Evolutionary conservation across 1,139 yeast genomes (phyloP).

Genomic region (Pneumocystis jirovecii): DNA sequence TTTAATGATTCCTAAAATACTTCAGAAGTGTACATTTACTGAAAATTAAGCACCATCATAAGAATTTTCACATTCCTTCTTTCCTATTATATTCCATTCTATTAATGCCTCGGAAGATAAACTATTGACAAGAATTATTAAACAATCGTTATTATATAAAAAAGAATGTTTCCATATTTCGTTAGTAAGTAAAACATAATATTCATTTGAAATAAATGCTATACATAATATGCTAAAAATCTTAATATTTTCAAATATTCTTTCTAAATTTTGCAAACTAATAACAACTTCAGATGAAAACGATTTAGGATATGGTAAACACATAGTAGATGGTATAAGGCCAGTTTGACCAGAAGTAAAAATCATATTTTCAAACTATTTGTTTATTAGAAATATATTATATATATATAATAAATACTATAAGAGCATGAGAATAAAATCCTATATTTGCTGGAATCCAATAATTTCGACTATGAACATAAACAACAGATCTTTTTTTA

Average conservation of each 20-base stretch:
- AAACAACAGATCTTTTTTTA: conserved; percentile 48
- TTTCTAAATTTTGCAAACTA: conserved; percentile 58
- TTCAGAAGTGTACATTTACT: background rate
- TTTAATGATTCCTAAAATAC: background rate
- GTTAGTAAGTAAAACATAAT: conserved; percentile 16
- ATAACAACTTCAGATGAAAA: conserved; percentile 31
- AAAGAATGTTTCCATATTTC: conserved; percentile 14
- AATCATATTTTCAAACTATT: conserved; percentile 31
- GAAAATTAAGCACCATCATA: background rate
- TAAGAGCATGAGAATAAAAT: conserved; percentile 79
- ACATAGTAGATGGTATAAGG: conserved; percentile 57
- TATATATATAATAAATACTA: conserved; percentile 15
- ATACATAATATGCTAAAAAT: conserved; percentile 18
- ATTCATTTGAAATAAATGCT: background rate
- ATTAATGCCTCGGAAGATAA: conserved; percentile 58
- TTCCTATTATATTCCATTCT: conserved; percentile 40
- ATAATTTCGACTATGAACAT: conserved; percentile 78
- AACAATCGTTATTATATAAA: conserved; percentile 27
- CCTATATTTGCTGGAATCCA: conserved; percentile 99
- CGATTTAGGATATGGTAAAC: conserved; percentile 16
- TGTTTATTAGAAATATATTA: background rate
- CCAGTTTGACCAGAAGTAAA: conserved; percentile 90
- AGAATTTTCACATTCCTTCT: background rate
- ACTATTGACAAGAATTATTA: conserved; percentile 40
- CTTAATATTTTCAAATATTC: conserved; percentile 44